A percentile compares a stretch with the other conserved stretches of the same genome.
These are phyloP conservation scores for Brachypodium distachyon DNA, from an alignment of 202 grass and related monocot species.

Conservation along the genomic window DNA sequence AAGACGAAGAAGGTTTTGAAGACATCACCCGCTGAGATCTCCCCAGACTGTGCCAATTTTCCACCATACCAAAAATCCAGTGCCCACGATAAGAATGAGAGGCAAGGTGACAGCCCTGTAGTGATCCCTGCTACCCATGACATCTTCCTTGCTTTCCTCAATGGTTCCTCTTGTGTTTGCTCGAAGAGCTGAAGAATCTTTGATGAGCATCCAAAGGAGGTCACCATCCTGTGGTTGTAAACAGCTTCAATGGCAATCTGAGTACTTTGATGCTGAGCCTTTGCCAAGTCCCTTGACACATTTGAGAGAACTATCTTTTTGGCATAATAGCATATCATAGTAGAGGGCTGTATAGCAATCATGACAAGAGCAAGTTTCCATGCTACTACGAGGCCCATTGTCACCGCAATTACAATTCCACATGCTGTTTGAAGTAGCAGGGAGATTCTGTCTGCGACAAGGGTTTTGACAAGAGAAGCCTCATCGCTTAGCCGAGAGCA, in stretches of 20 bases:
- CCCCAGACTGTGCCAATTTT: conserved; percentile 68
- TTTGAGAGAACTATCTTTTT: conserved; percentile 94
- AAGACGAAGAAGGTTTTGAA: conserved; percentile 99
- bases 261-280: conserved; percentile 86
- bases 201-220: conserved; percentile 72
- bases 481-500: conserved; percentile 86
- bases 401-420: conserved; percentile 78
- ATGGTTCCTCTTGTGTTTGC: conserved; percentile 71
- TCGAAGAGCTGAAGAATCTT: conserved; percentile 88
- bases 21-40: conserved; percentile 85
- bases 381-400: conserved; percentile 78
- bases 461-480: conserved; percentile 85
- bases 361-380: conserved; percentile 99
- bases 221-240: conserved; percentile 97
- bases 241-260: conserved; percentile 98
- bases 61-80: conserved; percentile 99
- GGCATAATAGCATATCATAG: conserved; percentile 81
- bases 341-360: conserved; percentile 91
- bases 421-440: conserved; percentile 88
- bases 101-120: conserved; percentile 83
- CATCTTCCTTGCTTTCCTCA: conserved; percentile 77
- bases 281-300: conserved; percentile 75
- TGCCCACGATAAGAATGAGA: conserved; percentile 92
- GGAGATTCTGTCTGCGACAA: conserved; percentile 93
- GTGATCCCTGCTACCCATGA: conserved; percentile 92